Evolutionary conservation across 345 rosid species (phyloP).

Genomic region (Eucalyptus globulus): DNA sequence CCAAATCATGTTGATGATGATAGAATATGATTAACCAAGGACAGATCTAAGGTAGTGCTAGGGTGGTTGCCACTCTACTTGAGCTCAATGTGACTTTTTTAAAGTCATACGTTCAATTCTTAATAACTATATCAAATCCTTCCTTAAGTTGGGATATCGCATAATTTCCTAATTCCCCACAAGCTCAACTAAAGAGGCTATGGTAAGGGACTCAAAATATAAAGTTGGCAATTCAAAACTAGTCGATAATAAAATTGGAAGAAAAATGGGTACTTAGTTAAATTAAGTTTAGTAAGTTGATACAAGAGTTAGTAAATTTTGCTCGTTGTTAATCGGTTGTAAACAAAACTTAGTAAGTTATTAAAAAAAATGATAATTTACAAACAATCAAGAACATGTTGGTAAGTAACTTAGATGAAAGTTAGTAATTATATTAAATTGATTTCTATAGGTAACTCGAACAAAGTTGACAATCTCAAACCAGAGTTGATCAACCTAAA

Average conservation of each 20-base stretch:
- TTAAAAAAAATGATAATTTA: background rate
- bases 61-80: background rate
- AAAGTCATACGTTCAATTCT: background rate
- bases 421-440: background rate
- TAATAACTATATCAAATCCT: background rate
- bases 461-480: background rate
- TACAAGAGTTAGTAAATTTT: background rate
- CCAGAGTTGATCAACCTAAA: background rate
- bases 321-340: fast-evolving
- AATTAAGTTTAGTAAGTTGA: too few relatives aligned
- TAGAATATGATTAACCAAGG: background rate
- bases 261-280: background rate
- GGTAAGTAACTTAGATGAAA: background rate
- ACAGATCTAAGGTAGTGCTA: fast-evolving
- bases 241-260: background rate
- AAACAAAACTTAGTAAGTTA: background rate
- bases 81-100: background rate
- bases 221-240: background rate
- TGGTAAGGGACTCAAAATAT: background rate
- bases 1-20: background rate
- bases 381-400: background rate
- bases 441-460: background rate
- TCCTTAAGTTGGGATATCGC: background rate
- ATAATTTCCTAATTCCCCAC: too few relatives aligned
- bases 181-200: background rate